Base-by-base conservation (phyloP, 2,329 filamentous ascomycete genomes). In the Alternaria ventricosa region DNA sequence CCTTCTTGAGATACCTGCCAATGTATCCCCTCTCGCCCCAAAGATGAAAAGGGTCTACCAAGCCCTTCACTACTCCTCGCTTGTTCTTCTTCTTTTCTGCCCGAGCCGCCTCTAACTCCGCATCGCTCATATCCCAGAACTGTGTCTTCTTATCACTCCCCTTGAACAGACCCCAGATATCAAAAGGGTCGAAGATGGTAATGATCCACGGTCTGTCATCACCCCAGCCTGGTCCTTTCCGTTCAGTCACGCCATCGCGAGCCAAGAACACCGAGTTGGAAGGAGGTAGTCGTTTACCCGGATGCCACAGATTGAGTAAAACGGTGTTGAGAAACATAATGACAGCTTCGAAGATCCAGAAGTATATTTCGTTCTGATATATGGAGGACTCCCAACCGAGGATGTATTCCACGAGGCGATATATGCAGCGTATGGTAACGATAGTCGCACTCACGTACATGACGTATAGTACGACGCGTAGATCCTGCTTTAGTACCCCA, bases 291-390 rank as follows among this genome's bases (percentile, higher is more conserved):
- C 80, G 83, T 33, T 78, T 81, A 41, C 84, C 85, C 0, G 86
- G 86, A 58, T 86, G 85, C 50, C 81, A 85, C 20, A 84, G 59
- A 63, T 86, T 86, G n/a, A 87, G 76, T 55, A 87, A 66, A 5
- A 81, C 78, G 12, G 83, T 84, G 64, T 86, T 87, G 53, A 81
- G 64, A 18, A 85, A 82, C 82, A 88, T 87, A 55, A 86, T 81
- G 3, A 78, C 71, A 5, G 80, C 82, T 67, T 88, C 86, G 61
- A 88, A 86, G 30, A 87, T 76, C 82, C 84, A 88, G 64, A 87
- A 85, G 66, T 83, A 85, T 70, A 81, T 82, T 60, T 88, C 86
- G 53, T 85, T 80, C 45, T 78, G 79, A 56, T 82, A 72, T 60
- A 80, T 65, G 2, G 60, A 66, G 53, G 77, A 75, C 61, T 78